Evolutionary conservation across 306 rosid genomes (phyloP).

Genomic region (Castanea crenata): DNA sequence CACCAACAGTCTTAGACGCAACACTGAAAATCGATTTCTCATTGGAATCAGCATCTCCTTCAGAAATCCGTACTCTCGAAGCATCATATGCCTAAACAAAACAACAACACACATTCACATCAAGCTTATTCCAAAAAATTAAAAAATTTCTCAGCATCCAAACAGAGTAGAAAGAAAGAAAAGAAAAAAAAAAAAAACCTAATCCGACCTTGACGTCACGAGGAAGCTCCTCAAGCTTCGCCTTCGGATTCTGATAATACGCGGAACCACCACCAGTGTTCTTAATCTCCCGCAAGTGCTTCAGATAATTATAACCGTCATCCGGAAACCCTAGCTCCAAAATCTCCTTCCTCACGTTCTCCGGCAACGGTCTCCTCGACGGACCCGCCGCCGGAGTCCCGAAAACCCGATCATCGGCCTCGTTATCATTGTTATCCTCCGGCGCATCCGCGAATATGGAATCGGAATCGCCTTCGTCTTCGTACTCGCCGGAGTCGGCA

Average conservation of each 20-base stretch:
- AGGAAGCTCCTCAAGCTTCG: constrained; percentile 59
- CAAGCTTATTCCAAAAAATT: not conserved
- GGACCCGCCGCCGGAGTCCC: constrained; percentile 6
- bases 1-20: constrained; percentile 59
- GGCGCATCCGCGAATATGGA: constrained; percentile 63
- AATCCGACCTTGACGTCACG: constrained; percentile 67
- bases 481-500: constrained; percentile 14
- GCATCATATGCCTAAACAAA: constrained; percentile 84
- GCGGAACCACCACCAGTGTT: constrained; percentile 78
- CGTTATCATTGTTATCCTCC: constrained; percentile 38
- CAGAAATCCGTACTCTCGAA: constrained; percentile 55
- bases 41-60: constrained; percentile 36
- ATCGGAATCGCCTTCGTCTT: constrained; percentile 19
- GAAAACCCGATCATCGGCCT: not conserved
- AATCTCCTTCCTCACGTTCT: constrained; percentile 66
- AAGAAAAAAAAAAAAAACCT: not conserved
- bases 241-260: constrained; percentile 66
- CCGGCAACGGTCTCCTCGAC: constrained; percentile 36
- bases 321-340: constrained; percentile 86
- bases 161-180: not conserved
- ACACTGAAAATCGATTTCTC: constrained; percentile 48
- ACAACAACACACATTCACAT: not conserved
- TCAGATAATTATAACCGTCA: constrained; percentile 86
- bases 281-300: constrained; percentile 73
- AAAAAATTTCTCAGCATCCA: not conserved